Base-by-base conservation (phyloP, 2,329 filamentous ascomycete species). In the Neurospora sp. region DNA sequence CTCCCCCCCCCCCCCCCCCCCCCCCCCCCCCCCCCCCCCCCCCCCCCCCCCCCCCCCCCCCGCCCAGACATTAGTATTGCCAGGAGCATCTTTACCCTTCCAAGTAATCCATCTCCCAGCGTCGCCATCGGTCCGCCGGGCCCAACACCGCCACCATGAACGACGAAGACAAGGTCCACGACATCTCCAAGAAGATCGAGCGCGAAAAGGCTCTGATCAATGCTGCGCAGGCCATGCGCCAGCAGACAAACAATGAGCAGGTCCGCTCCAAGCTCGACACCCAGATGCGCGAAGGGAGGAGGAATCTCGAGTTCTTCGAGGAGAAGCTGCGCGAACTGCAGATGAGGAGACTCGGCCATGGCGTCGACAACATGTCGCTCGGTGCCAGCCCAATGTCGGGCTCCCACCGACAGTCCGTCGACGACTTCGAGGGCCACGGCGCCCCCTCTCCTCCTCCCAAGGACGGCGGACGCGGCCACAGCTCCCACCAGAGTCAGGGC, bases 131-230 rank as follows among this genome's bases (percentile, higher is more conserved):
- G 72, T 68, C 71, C 74, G 73, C 74, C 74, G 73, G 67, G 58
- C 69, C 67, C 73, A 75, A 71, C 76, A 75, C 78, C 78, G 80
- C 81, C 82, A 83, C 79, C 79, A 90, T 89, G 85, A 87, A 85
- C 79, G 87, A 89, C 78, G 86, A 89, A 73, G 86, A 89, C 77
- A 84, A 86, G 75, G 85, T 89, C 82, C 89, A 89, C 82, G 91
- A 93, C 81, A 93, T 99, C 83, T 89, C 91, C 83, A 91, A 90
- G 84, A 98, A 99, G 91, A 98, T 99, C 82, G 93, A 97, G 85
- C 90, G 95, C 80, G 96, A 99, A 83, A 95, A 94, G 86, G 92
- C 91, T 77, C 90, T 98, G 78, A 96, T 99, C 85, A 92, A 92
- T 81, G 95, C 93, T 77, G 95, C 95, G 76, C 96, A 93, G 82